Base-by-base conservation (phyloP, 768 basidiomycete species). In the Boletus edulis region DNA sequence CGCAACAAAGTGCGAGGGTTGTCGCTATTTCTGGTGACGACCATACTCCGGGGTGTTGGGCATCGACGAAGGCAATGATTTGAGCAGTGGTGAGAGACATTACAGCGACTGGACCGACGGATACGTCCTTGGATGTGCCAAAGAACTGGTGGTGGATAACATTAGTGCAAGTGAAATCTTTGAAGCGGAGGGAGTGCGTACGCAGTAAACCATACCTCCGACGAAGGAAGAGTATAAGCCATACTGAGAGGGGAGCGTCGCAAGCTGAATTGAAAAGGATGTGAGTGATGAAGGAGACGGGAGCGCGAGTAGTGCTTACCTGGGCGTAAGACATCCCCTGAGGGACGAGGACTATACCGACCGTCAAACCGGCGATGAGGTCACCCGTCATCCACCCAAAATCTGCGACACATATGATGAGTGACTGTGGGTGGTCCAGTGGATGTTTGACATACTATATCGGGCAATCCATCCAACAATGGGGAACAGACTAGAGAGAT, bases 91-190 rank as follows among this genome's bases (percentile, higher is more conserved):
- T 89, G 48, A 97, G 80, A 3, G 93, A 95, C 94, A 99, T 97
- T 68, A 99, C 96, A 9, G 97, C 96, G 62, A 98, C 96, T 3
- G 97, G 97, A 47, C 97, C 97, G 62, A 99, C 98, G n/a, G 94
- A 95, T 40, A 99, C 91, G 77, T 99, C 97, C 72, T 98, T 98
- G 29, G 92, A 92, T 0, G 97, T 98, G 22, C 94, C 96, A 67
- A 98, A 98, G 74, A 97, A 82, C 88, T 92, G 59, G 39, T 37
- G 42, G 41, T 37, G 32, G 34, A 31, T 9, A 14, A n/a, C 5
- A 17, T 61, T 13, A 46, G 18, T 5, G 2, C 0, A 17, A 2
- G 18, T 22, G 6, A 13, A 5, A n/a, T 1, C 7, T 29, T 31
- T 4, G 27, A n/a, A 42, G 37, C 14, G 38, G 49, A 38, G 46